A percentile compares a stretch with the other conserved stretches of the same genome.
Conservation (phyloP, 2,329 filamentous ascomycete genomes). For the Stylonectria norvegica region DNA sequence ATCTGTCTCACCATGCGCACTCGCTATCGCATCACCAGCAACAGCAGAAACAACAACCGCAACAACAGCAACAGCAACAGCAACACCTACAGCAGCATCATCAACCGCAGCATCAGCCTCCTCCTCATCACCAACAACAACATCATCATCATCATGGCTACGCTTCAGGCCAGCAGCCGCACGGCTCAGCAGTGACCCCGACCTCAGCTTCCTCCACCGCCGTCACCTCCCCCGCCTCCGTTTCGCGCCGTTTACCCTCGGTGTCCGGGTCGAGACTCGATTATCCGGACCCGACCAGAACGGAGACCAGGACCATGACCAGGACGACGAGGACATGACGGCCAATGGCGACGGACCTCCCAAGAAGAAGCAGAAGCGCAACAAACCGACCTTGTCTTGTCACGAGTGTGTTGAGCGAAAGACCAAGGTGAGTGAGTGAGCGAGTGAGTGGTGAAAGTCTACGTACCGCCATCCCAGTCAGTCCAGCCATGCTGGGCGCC, state of each 20-base stretch:
- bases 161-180: slow-evolving; percentile 8
- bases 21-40: background rate
- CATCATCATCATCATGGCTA: background rate
- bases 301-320: slow-evolving; percentile 18
- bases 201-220: slow-evolving; percentile 22
- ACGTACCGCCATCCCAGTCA: too few relatives aligned
- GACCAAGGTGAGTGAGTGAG: slow-evolving; percentile 64
- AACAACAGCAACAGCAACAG: background rate
- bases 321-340: slow-evolving; percentile 20
- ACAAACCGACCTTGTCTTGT: slow-evolving; percentile 78
- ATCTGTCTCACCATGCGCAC: slow-evolving; percentile 3
- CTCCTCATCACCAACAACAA: background rate
- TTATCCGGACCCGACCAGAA: slow-evolving; percentile 13
- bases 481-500: background rate
- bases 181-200: slow-evolving; percentile 22
- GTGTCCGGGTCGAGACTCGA: slow-evolving; percentile 17
- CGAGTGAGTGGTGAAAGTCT: too few relatives aligned
- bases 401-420: slow-evolving; percentile 79
- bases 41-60: background rate
- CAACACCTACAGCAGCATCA: background rate
- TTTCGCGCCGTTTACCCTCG: slow-evolving; percentile 22
- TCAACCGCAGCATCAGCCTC: background rate
- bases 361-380: slow-evolving; percentile 75
- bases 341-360: slow-evolving; percentile 37
- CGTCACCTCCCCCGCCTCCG: slow-evolving; percentile 26